Conservation (phyloP, 208 protist species). For the Trypanosoma avium region DNA sequence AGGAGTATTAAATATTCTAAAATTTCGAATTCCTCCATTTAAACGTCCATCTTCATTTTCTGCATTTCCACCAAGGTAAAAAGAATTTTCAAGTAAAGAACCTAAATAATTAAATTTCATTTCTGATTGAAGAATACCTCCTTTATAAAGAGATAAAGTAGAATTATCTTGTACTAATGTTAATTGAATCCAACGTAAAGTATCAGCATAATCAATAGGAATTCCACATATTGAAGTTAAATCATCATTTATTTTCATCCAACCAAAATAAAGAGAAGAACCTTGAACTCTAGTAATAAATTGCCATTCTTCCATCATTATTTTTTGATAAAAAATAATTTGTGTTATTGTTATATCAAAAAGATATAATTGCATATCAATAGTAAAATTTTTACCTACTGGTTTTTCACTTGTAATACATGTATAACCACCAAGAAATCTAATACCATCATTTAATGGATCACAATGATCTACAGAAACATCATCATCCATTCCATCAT, state of each 20-base stretch:
- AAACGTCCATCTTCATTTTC: conserved; percentile 39
- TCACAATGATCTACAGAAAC: conserved; percentile 26
- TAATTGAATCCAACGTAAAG: conserved; percentile 60
- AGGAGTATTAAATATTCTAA: conserved; percentile 70
- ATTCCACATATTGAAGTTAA: conserved; percentile 31
- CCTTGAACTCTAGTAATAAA: conserved; percentile 51
- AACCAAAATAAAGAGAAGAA: conserved; percentile 62
- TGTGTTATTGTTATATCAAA: conserved; percentile 50
- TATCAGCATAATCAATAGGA: conserved; percentile 33
- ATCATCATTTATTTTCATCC: conserved; percentile 34
- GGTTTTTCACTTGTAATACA: conserved; percentile 38
- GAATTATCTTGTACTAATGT: conserved; percentile 69
- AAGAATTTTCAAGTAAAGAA: conserved; percentile 49
- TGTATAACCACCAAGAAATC: conserved; percentile 71
- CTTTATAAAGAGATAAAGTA: conserved; percentile 59
- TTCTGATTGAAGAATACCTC: conserved; percentile 49
- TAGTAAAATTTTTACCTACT: conserved; percentile 63
- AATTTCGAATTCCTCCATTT: conserved; percentile 65
- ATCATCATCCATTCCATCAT: conserved; percentile 43
- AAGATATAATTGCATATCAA: conserved; percentile 64
- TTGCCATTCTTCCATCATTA: conserved; percentile 20
- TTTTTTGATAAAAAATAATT: conserved; percentile 67
- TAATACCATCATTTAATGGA: conserved; percentile 49
- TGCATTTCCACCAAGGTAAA: conserved; percentile 63
- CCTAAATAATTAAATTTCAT: conserved; percentile 28